Percentiles rank a stretch among this genome's conserved stretches.
Conservation (phyloP, 768 basidiomycete species). For the Inosperma sp. region DNA sequence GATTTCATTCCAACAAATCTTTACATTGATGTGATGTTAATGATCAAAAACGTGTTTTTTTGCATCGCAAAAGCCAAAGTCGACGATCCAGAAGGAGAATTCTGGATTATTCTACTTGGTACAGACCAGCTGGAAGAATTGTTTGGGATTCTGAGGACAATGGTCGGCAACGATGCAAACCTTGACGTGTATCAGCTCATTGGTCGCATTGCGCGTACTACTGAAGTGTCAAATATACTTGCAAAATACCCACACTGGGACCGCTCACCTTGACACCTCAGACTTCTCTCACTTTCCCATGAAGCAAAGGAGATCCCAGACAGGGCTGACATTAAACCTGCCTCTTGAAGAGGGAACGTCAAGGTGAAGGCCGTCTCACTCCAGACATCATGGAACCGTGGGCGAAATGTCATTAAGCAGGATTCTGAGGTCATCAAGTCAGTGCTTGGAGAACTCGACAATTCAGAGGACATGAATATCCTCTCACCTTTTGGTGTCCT, state of each 20-base stretch:
- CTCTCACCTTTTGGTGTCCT: constrained; percentile 16
- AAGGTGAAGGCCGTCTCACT: constrained; percentile 22
- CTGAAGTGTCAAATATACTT: constrained; percentile 31
- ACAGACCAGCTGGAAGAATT: constrained; percentile 30
- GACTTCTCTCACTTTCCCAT: constrained; percentile 20
- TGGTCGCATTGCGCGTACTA: constrained; percentile 22
- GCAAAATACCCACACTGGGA: constrained; percentile 35
- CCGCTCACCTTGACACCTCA: constrained; percentile 25
- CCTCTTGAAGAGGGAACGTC: constrained; percentile 27
- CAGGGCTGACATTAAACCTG: constrained; percentile 27
- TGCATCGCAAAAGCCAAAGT: constrained; percentile 29
- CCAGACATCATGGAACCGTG: constrained; percentile 28
- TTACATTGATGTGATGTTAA: constrained; percentile 24
- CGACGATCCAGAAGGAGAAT: constrained; percentile 25
- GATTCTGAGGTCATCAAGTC: not conserved
- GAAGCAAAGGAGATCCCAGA: constrained; percentile 17
- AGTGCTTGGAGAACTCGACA: not conserved
- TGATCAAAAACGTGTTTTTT: constrained; percentile 12
- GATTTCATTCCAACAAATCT: constrained; percentile 22
- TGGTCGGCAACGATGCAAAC: constrained; percentile 29
- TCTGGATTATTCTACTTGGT: constrained; percentile 33
- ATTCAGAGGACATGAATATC: constrained; percentile 8
- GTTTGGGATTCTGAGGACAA: constrained; percentile 30
- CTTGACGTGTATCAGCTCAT: constrained; percentile 24
- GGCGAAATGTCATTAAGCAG: constrained; percentile 17